Evolutionary conservation across 2,329 filamentous ascomycete genomes (phyloP).

Genomic region (Aspergillus unguis): DNA sequence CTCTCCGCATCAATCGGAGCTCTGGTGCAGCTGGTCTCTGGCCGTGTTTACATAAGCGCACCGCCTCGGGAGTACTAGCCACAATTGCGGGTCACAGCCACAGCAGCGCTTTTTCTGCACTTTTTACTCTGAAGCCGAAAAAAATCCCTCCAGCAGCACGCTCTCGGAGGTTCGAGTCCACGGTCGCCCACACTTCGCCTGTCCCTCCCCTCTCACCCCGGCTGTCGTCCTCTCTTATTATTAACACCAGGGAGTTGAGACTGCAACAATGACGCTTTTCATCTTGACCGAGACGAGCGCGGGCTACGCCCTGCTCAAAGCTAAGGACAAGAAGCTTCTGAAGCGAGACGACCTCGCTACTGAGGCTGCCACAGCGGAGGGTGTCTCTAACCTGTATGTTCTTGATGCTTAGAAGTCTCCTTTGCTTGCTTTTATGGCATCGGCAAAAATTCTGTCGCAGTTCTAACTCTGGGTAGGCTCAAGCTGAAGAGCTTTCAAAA

Average conservation of each 20-base stretch:
- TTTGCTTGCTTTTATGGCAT: background rate
- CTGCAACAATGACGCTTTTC: conserved; percentile 73
- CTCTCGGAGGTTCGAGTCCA: conserved; percentile 32
- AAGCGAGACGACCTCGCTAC: conserved; percentile 77
- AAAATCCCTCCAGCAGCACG: conserved; percentile 37
- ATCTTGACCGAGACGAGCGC: conserved; percentile 92
- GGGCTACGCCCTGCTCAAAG: conserved; percentile 97
- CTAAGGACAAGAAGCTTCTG: conserved; percentile 96
- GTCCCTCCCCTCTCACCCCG: conserved; percentile 22
- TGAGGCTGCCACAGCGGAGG: conserved; percentile 75
- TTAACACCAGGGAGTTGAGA: conserved; percentile 28
- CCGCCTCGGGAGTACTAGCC: conserved; percentile 12
- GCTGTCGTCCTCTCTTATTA: conserved; percentile 17
- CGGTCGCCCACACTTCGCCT: conserved; percentile 27
- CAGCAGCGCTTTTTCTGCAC: conserved; percentile 33
- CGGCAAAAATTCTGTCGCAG: conserved; percentile 20
- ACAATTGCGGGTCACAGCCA: conserved; percentile 25
- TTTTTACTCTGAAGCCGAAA: conserved; percentile 30
- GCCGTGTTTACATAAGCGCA: conserved; percentile 31
- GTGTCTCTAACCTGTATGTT: conserved; percentile 78
- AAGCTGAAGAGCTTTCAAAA: conserved; percentile 97
- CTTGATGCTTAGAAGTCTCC: background rate
- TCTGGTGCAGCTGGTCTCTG: conserved; percentile 13
- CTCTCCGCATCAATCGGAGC: conserved; percentile 14
- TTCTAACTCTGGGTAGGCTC: conserved; percentile 54